A percentile compares a stretch with the other conserved stretches of the same genome.
Evolutionary conservation across 2,329 filamentous ascomycete species (phyloP).

Genomic region (Cercospora citrullina): DNA sequence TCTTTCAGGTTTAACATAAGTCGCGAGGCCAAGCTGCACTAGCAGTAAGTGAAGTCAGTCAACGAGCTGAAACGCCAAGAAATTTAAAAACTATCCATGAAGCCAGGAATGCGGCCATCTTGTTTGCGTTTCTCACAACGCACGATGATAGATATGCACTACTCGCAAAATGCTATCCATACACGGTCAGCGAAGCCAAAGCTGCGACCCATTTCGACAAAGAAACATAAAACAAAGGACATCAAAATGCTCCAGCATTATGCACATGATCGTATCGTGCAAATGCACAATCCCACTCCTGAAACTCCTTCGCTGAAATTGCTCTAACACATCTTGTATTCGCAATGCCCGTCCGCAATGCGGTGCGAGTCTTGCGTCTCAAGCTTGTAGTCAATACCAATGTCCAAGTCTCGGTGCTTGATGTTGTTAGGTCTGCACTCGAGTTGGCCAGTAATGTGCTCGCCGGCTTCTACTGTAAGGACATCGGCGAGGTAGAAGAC

Average conservation of each 20-base stretch:
- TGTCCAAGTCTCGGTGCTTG: conserved; percentile 94
- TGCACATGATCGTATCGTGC: conserved; percentile 22
- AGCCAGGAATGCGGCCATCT: background rate
- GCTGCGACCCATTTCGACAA: conserved; percentile 37
- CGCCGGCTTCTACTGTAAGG: conserved; percentile 84
- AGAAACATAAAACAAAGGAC: conserved; percentile 4
- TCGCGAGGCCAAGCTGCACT: background rate
- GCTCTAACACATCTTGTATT: conserved; percentile 68
- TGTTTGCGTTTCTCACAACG: background rate
- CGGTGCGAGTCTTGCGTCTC: conserved; percentile 73
- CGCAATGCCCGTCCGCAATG: conserved; percentile 65
- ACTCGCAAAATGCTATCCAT: conserved; percentile 14
- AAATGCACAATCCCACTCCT: conserved; percentile 14
- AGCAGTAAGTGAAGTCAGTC: background rate
- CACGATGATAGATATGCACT: background rate
- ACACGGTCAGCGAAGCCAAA: conserved; percentile 42
- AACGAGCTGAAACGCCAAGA: background rate
- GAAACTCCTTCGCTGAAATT: conserved; percentile 18
- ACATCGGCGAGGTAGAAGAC: conserved; percentile 97
- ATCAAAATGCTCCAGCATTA: conserved; percentile 21
- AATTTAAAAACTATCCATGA: background rate
- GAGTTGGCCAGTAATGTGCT: conserved; percentile 72
- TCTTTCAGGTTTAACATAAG: no score
- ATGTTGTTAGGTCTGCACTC: conserved; percentile 86
- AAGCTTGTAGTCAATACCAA: conserved; percentile 79